Evolutionary conservation across 768 basidiomycete genomes (phyloP), one percentile per base, ranked within the genome.

Genomic region (Mycena polygramma): DNA sequence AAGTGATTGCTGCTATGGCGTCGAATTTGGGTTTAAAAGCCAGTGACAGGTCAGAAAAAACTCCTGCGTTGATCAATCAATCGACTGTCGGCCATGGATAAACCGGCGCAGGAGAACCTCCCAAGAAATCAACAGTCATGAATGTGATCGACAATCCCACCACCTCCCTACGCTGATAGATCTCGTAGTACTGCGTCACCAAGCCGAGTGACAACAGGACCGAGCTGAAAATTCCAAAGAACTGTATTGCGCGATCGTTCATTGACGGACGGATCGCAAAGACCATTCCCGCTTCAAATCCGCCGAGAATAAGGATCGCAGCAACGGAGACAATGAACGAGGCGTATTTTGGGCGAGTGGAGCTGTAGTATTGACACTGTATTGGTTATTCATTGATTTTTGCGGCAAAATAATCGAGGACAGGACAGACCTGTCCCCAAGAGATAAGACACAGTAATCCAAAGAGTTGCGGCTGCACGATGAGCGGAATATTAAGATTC

Each of bases 121-220:
- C 70, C 2, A 71, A 14, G 11, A 57, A 49, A 53, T 95, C 94
- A 66, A 94, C 83, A 14, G 79, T 73, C 82, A 95, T 90, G 82
- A 95, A 95, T 11, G 82, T 48, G 62, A 92, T 82, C 0, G 91
- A 92, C 62, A 96, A 88, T 14, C 94, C 94, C 39, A 88, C 75
- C 46, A 92, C 90, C 69, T 90, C 86, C 71, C 83, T 83, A 74
- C 85, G 83, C 74, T 87, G 85, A 79, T 87, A 92, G 49, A 96
- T 94, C 77, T 94, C 92, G 78, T 86, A 89, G 74, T 92, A 95
- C 78, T 95, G 94, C 0, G 93, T 81, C 39, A 83, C 76, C 43
- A 86, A 74, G 6, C 79, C 86, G 13, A 85, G 74, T 6, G 88
- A 82, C 43, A 94, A 83, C 7, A 93, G 73, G 9, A 90, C 81